These are phyloP conservation scores for Entophlyctis luteolus DNA, from an alignment of 192 early-diverging fungal genomes.

Conservation along the genomic window DNA sequence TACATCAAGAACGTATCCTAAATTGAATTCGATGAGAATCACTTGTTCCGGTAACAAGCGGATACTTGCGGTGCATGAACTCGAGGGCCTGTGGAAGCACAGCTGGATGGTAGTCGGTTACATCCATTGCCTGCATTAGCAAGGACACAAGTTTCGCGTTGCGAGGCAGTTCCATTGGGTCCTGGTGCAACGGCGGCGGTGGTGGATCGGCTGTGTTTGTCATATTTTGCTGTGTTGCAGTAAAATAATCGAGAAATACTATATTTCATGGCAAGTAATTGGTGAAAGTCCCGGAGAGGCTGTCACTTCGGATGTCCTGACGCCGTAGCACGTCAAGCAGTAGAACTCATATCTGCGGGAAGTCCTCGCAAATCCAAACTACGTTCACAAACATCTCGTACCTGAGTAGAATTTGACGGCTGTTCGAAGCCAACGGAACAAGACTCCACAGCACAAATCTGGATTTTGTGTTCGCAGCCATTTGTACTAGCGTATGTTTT, in stretches of 20 bases:
- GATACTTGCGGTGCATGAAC: conserved; percentile 73
- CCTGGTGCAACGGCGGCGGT: conserved; percentile 30
- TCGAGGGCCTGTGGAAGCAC: conserved; percentile 89
- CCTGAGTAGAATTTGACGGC: no score
- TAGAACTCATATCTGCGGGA: no score
- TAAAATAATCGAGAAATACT: no score
- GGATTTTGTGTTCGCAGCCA: no score
- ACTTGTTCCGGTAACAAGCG: not conserved
- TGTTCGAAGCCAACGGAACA: no score
- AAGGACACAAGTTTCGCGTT: conserved; percentile 79
- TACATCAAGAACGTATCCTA: conserved; percentile 86
- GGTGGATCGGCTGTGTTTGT: not conserved
- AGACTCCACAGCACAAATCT: no score
- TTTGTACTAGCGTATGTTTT: no score
- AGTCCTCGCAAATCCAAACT: no score
- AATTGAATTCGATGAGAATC: not conserved
- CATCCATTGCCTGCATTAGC: conserved; percentile 75
- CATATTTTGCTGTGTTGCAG: no score
- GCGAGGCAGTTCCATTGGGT: conserved; percentile 42
- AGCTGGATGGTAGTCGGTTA: conserved; percentile 85
- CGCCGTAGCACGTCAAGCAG: no score
- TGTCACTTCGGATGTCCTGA: not conserved
- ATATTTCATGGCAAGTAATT: no score
- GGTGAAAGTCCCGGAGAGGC: not conserved
- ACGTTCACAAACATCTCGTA: no score